Evolutionary conservation across 2,329 filamentous ascomycete genomes (phyloP).

Genomic region (Ophiostoma australiae): DNA sequence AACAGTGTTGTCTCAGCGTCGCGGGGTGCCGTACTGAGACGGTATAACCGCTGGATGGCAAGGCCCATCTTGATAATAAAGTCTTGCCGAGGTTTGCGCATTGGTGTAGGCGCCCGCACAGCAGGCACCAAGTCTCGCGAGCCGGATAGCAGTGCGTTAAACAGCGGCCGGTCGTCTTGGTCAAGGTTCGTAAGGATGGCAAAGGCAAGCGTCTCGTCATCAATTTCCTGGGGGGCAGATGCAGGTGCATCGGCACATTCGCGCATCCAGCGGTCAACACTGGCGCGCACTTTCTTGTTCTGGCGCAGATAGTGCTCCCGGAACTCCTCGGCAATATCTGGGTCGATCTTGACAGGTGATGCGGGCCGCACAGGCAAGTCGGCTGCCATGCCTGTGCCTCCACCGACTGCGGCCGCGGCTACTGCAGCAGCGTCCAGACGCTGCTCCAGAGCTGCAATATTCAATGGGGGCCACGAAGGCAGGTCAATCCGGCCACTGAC

Average conservation of each 20-base stretch:
- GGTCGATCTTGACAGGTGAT: conserved; percentile 72
- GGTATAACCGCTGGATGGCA: conserved; percentile 80
- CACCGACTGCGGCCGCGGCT: conserved; percentile 25
- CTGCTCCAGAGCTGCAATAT: conserved; percentile 57
- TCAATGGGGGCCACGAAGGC: conserved; percentile 83
- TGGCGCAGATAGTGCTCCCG: conserved; percentile 87
- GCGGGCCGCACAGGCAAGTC: conserved; percentile 48
- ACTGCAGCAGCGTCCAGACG: conserved; percentile 53
- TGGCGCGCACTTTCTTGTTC: conserved; percentile 85
- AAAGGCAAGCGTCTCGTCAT: conserved; percentile 90
- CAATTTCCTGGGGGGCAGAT: conserved; percentile 78
- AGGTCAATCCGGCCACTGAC: conserved; percentile 84
- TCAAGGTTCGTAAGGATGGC: conserved; percentile 86
- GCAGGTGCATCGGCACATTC: conserved; percentile 69
- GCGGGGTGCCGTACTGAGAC: conserved; percentile 65
- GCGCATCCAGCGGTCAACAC: conserved; percentile 84
- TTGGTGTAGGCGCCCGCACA: conserved; percentile 63
- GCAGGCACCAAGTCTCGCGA: conserved; percentile 52
- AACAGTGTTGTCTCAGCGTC: conserved; percentile 84
- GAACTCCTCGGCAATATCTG: conserved; percentile 90
- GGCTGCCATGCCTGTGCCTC: conserved; percentile 20
- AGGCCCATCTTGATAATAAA: conserved; percentile 70
- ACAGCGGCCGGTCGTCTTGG: conserved; percentile 68
- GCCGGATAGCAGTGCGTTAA: conserved; percentile 70
- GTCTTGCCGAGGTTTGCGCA: conserved; percentile 61